Percentiles rank a stretch among this genome's conserved stretches.
phyloP scores from a whole-genome alignment of 2,329 filamentous ascomycete genomes.

The Trichoderma sp. region DNA sequence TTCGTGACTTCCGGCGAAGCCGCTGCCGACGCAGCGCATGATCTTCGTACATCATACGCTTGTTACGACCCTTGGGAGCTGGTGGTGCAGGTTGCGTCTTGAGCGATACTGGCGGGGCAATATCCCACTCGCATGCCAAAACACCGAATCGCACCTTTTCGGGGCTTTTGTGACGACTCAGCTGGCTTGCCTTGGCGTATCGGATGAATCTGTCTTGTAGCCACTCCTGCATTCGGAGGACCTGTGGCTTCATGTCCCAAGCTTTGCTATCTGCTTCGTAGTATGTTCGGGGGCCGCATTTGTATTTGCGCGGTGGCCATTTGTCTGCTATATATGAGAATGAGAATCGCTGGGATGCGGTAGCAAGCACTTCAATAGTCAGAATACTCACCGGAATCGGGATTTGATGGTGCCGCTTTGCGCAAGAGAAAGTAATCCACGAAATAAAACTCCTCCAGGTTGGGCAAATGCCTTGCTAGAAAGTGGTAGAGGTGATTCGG shows the following conservation, averaged over 20 bases:
- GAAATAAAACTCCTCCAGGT: constrained; percentile 45
- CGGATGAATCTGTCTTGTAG: constrained; percentile 38
- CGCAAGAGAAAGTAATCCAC: constrained; percentile 44
- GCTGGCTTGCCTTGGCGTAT: constrained; percentile 36
- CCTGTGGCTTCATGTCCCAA: constrained; percentile 38
- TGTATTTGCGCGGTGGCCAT: neutral
- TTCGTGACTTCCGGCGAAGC: neutral
- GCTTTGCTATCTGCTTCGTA: constrained; percentile 35
- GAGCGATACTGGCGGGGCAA: constrained; percentile 24
- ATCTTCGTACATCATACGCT: constrained; percentile 29
- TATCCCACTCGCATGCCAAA: constrained; percentile 42
- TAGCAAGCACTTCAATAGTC: neutral
- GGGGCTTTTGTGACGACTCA: constrained; percentile 35
- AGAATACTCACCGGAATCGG: neutral
- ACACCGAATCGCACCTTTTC: constrained; percentile 42
- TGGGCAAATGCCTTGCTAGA: constrained; percentile 40
- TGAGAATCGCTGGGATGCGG: neutral
- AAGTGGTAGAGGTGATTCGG: constrained; percentile 46
- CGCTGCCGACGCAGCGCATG: constrained; percentile 25
- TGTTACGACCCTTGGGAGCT: constrained; percentile 30
- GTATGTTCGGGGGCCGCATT: constrained; percentile 28
- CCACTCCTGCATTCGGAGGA: constrained; percentile 40
- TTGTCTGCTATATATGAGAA: neutral
- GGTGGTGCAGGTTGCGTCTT: constrained; percentile 21
- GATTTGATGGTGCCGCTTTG: constrained; percentile 19